A percentile compares a stretch with the other conserved stretches of the same genome.
These are phyloP conservation scores for Cyclostephanos tholiformis DNA, from an alignment of 108 stramenopile species.

Conservation along the genomic window DNA sequence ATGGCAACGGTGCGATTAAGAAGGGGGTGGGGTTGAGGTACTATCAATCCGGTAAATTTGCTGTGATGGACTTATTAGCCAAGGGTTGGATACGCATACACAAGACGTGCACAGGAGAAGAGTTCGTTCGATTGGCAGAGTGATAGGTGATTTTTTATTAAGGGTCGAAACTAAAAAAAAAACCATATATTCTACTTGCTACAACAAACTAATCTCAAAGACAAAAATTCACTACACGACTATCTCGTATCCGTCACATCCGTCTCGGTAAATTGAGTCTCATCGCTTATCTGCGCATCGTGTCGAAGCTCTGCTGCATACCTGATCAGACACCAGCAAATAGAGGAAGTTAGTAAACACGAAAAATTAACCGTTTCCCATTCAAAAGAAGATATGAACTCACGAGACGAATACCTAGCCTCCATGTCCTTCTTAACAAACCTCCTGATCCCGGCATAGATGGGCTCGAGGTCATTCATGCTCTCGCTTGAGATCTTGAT, in stretches of 20 bases:
- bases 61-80: conserved; percentile 33
- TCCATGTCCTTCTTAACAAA: conserved; percentile 33
- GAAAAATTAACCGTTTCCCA: too few species aligned
- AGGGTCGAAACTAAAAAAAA: too few species aligned
- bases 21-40: neutral
- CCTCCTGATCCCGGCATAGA: conserved; percentile 20
- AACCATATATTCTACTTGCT: too few species aligned
- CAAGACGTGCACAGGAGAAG: conserved; percentile 27
- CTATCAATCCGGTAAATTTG: conserved; percentile 35
- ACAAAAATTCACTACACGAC: too few species aligned
- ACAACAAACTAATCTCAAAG: neutral
- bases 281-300: neutral
- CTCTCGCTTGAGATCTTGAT: conserved; percentile 39
- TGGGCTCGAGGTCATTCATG: conserved; percentile 32
- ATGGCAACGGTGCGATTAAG: neutral
- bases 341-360: too few species aligned
- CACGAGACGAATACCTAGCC: neutral
- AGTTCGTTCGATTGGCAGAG: conserved; percentile 24
- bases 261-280: too few species aligned
- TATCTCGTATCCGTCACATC: too few species aligned
- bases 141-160: too few species aligned
- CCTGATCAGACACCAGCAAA: too few species aligned
- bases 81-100: conserved; percentile 36
- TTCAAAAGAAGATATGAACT: too few species aligned
- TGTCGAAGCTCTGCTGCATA: conserved; percentile 15